Evolutionary conservation across 2,329 filamentous ascomycete genomes (phyloP).

Genomic region (Aspergillus quadricinctus): DNA sequence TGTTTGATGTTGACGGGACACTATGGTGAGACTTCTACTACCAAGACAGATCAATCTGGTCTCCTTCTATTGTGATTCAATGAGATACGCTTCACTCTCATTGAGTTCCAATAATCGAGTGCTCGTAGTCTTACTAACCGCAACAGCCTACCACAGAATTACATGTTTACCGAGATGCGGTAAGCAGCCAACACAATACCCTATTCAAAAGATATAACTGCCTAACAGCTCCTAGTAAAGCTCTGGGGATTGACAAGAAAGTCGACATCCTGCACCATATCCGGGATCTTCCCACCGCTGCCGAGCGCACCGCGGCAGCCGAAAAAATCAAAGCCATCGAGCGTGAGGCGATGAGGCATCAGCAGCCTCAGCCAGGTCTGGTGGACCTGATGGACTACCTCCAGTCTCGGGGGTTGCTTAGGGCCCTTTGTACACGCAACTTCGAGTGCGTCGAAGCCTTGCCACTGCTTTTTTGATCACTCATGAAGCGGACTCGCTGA

Average conservation of each 20-base stretch:
- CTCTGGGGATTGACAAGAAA: conserved; percentile 66
- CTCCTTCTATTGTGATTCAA: background rate
- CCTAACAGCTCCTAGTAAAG: conserved; percentile 33
- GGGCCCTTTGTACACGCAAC: conserved; percentile 91
- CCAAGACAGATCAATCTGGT: background rate
- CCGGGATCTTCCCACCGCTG: conserved; percentile 61
- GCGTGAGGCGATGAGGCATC: conserved; percentile 70
- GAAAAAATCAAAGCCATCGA: conserved; percentile 75
- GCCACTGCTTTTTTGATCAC: background rate
- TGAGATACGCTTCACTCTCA: background rate
- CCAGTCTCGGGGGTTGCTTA: conserved; percentile 60
- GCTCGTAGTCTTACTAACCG: background rate
- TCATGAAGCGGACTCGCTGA: background rate
- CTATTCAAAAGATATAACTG: background rate
- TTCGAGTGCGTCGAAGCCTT: conserved; percentile 58
- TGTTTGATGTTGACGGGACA: conserved; percentile 96
- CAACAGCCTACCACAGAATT: conserved; percentile 76
- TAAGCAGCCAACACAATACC: conserved; percentile 20
- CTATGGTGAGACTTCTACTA: conserved; percentile 59
- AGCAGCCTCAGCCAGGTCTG: conserved; percentile 79
- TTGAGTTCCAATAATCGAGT: background rate
- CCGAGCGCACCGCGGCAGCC: conserved; percentile 61
- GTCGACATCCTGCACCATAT: conserved; percentile 89
- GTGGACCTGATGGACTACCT: conserved; percentile 76
- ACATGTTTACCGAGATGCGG: conserved; percentile 93